Evolutionary conservation across 2,329 filamentous ascomycete species (phyloP).

Genomic region (Acrodontium crateriforme): DNA sequence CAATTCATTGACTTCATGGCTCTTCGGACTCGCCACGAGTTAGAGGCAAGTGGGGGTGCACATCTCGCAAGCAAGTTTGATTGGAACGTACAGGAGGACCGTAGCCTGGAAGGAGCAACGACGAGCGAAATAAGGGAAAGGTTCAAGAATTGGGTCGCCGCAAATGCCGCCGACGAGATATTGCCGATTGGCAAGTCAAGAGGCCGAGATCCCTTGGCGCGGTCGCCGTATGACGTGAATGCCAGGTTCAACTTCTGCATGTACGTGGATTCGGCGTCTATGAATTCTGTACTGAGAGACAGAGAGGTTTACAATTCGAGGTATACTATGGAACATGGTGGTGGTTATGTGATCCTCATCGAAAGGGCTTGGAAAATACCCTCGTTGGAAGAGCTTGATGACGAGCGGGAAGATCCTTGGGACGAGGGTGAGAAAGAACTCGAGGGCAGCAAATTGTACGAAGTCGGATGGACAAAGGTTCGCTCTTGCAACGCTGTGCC

Average conservation of each 20-base stretch:
- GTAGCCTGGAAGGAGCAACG: neutral
- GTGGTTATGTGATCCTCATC: neutral
- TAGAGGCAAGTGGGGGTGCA: too few relatives aligned
- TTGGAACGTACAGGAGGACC: neutral
- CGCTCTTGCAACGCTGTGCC: too few relatives aligned
- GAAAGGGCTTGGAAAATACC: neutral
- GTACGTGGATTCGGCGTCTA: neutral
- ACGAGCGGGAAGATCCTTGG: neutral
- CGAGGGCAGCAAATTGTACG: neutral
- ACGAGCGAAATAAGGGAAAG: neutral
- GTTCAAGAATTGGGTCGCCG: neutral
- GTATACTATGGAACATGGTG: neutral
- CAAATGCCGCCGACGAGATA: neutral
- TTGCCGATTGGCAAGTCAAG: neutral
- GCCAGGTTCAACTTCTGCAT: neutral
- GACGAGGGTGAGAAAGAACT: neutral
- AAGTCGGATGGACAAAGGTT: neutral
- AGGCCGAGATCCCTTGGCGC: neutral
- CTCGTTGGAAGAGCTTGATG: neutral
- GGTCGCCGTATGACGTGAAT: too few relatives aligned
- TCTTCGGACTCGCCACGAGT: neutral
- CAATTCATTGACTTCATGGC: slow-evolving; percentile 4
- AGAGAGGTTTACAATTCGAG: neutral
- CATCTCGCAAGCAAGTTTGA: too few relatives aligned
- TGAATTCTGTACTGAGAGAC: neutral